Evolutionary conservation across 345 rosid species (phyloP).

Genomic region (Nasturtium officinale): DNA sequence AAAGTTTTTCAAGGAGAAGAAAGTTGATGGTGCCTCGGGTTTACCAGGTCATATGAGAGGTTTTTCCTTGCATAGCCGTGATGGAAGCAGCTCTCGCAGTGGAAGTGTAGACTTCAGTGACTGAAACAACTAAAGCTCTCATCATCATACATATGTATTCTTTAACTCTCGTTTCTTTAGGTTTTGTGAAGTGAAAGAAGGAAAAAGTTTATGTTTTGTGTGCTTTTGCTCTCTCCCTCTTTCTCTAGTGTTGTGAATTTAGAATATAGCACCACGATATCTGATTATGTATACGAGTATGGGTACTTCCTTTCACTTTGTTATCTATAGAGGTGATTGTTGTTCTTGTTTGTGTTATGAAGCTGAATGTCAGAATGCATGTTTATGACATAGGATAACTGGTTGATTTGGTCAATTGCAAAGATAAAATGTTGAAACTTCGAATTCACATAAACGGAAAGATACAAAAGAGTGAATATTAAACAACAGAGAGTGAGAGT

Average conservation of each 20-base stretch:
- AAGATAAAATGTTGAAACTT: conserved; percentile 11
- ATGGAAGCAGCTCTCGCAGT: conserved; percentile 80
- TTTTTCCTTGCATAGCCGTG: conserved; percentile 75
- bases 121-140: conserved; percentile 41
- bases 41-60: conserved; percentile 70
- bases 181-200: conserved; percentile 1
- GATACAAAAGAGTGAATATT: conserved; percentile 13
- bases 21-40: conserved; percentile 61
- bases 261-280: conserved; percentile 36
- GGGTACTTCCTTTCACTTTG: conserved; percentile 33
- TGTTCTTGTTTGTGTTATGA: conserved; percentile 22
- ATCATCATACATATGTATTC: conserved; percentile 32
- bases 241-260: conserved; percentile 34
- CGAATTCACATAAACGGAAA: conserved; percentile 15
- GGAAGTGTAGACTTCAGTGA: conserved; percentile 80
- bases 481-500: conserved; percentile 13
- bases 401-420: conserved; percentile 15
- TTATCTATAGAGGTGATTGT: conserved; percentile 19
- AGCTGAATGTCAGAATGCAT: conserved; percentile 6
- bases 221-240: not conserved
- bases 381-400: not conserved
- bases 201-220: conserved; percentile 21
- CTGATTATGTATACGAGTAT: conserved; percentile 38
- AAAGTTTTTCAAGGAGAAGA: conserved; percentile 86
- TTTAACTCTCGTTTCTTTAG: conserved; percentile 26